Percentiles rank a stretch among this genome's conserved stretches.
Conservation (phyloP, 2,329 filamentous ascomycete species). For the Torrubiella hemipterigena region DNA sequence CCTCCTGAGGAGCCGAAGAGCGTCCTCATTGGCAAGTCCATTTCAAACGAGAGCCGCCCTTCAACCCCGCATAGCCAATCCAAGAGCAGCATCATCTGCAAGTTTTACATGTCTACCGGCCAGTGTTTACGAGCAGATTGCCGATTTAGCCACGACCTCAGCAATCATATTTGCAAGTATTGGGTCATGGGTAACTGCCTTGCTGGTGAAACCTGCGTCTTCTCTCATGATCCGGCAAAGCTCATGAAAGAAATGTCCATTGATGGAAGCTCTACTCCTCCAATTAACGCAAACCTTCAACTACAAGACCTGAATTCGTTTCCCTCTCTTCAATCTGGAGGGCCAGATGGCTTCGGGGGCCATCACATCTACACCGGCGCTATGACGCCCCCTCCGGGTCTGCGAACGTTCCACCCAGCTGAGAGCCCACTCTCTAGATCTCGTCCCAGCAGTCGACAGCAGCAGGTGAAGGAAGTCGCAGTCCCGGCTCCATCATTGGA, state of each 20-base stretch:
- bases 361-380: constrained; percentile 40
- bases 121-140: constrained; percentile 93
- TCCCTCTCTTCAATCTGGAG: constrained; percentile 56
- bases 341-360: constrained; percentile 39
- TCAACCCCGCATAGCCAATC: constrained; percentile 64
- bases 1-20: constrained; percentile 46
- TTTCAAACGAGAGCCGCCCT: constrained; percentile 63
- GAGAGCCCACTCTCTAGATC: constrained; percentile 63
- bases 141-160: constrained; percentile 91
- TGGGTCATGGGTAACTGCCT: constrained; percentile 95
- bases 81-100: constrained; percentile 85
- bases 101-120: constrained; percentile 93
- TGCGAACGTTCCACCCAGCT: constrained; percentile 49
- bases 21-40: constrained; percentile 80
- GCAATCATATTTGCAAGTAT: constrained; percentile 97
- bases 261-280: constrained; percentile 54
- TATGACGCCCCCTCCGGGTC: constrained; percentile 56
- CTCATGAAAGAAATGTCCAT: constrained; percentile 72
- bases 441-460: constrained; percentile 70
- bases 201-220: constrained; percentile 86
- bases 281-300: constrained; percentile 56
- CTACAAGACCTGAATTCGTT: constrained; percentile 79
- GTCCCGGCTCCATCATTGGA: constrained; percentile 68
- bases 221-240: constrained; percentile 88
- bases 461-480: constrained; percentile 38